A percentile compares a stretch with the other conserved stretches of the same genome.
These are phyloP conservation scores for Diddensiella transvaalensis DNA, from an alignment of 805 yeast genomes.

Conservation along the genomic window DNA sequence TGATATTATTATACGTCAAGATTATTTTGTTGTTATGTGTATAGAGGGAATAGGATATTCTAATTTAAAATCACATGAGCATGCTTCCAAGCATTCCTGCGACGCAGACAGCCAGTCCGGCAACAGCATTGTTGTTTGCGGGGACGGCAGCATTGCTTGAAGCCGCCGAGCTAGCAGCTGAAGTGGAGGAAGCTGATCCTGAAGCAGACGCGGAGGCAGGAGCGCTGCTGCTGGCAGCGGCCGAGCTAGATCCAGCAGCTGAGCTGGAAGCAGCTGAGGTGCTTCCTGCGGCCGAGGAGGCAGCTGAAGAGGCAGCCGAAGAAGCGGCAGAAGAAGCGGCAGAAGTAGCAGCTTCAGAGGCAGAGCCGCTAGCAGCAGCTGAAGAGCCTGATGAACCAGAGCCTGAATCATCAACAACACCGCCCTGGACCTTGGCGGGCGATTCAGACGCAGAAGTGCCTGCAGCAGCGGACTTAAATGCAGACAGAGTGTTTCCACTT, in stretches of 20 bases:
- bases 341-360: constrained; percentile 1
- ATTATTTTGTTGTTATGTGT: no score
- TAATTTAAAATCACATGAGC: background rate
- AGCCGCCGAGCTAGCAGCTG: background rate
- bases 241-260: background rate
- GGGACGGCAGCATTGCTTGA: constrained; percentile 5
- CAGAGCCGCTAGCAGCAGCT: constrained; percentile 1
- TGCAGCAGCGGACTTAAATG: constrained; percentile 16
- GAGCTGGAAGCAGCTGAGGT: background rate
- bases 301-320: background rate
- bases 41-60: no score
- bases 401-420: constrained; percentile 4
- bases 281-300: constrained; percentile 1
- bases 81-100: background rate
- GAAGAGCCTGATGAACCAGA: constrained; percentile 12
- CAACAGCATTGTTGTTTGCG: constrained; percentile 1
- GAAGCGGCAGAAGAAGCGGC: constrained; percentile 6
- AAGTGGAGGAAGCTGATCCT: background rate
- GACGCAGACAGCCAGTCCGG: background rate
- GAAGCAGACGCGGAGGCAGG: background rate
- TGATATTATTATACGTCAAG: no score
- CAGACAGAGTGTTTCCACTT: constrained; percentile 14
- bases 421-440: constrained; percentile 16
- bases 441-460: constrained; percentile 9
- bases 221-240: background rate